Conservation (phyloP, 208 protist genomes). For the Wallacemonas sp. region DNA sequence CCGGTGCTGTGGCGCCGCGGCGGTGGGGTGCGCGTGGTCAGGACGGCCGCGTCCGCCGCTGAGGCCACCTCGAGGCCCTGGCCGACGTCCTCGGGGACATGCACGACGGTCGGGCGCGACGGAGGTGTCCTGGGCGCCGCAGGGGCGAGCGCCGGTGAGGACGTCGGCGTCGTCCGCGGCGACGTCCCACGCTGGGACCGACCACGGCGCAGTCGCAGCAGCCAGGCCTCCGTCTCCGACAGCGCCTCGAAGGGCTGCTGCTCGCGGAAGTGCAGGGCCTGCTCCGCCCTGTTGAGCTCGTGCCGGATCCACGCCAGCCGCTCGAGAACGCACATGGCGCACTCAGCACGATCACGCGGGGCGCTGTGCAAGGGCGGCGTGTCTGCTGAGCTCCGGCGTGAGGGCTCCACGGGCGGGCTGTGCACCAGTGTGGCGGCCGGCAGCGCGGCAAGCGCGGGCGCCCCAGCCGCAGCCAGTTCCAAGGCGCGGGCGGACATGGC, state of each 20-base stretch:
- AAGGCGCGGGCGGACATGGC: neutral
- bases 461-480: no score
- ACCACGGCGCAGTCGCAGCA: neutral
- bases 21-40: neutral
- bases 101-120: no score
- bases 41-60: no score
- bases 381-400: no score
- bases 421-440: no score
- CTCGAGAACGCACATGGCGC: slow-evolving; percentile 13
- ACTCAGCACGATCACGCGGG: slow-evolving; percentile 19
- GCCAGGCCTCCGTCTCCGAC: neutral
- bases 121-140: no score
- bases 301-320: slow-evolving; percentile 39
- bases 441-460: no score
- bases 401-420: no score
- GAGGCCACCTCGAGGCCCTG: no score
- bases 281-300: slow-evolving; percentile 39
- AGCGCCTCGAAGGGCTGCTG: slow-evolving; percentile 25
- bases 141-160: neutral
- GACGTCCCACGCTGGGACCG: neutral
- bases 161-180: neutral
- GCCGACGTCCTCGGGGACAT: no score
- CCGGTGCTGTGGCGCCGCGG: neutral
- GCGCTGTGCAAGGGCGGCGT: neutral
- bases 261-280: slow-evolving; percentile 45